phyloP scores from a whole-genome alignment of 2,329 filamentous ascomycete species.

The Cladosporium sp. region DNA sequence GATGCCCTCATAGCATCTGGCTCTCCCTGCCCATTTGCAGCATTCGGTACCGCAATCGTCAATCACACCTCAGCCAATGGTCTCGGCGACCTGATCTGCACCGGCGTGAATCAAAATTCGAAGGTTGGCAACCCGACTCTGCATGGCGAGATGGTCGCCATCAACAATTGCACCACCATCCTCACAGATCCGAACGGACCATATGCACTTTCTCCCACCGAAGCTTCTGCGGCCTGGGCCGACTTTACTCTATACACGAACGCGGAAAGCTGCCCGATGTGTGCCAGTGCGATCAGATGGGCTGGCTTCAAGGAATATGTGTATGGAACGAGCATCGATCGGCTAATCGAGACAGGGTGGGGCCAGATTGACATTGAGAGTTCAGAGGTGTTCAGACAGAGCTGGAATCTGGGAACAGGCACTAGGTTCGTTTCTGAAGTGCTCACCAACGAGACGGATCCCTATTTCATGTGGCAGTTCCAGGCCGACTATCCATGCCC shows the following conservation, averaged over 20 bases:
- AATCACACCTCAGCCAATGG: constrained; percentile 48
- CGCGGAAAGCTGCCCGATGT: constrained; percentile 56
- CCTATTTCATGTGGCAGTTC: constrained; percentile 53
- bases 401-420: constrained; percentile 33
- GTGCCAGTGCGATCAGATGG: constrained; percentile 54
- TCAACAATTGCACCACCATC: constrained; percentile 49
- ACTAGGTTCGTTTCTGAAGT: constrained; percentile 44
- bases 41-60: constrained; percentile 48
- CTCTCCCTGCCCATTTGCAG: constrained; percentile 50
- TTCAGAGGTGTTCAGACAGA: constrained; percentile 45
- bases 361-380: constrained; percentile 47
- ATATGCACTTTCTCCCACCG: constrained; percentile 39
- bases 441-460: constrained; percentile 52
- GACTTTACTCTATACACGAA: constrained; percentile 54
- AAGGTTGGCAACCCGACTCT: constrained; percentile 48
- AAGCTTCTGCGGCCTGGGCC: constrained; percentile 43
- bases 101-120: constrained; percentile 45
- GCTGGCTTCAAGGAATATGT: constrained; percentile 53
- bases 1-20: constrained; percentile 39
- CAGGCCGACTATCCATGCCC: constrained; percentile 35
- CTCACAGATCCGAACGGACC: constrained; percentile 44
- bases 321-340: constrained; percentile 50
- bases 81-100: constrained; percentile 35
- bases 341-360: constrained; percentile 47
- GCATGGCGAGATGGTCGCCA: constrained; percentile 54